phyloP scores from a whole-genome alignment of 495 filamentous ascomycete genomes.

The Poronia punctata region DNA sequence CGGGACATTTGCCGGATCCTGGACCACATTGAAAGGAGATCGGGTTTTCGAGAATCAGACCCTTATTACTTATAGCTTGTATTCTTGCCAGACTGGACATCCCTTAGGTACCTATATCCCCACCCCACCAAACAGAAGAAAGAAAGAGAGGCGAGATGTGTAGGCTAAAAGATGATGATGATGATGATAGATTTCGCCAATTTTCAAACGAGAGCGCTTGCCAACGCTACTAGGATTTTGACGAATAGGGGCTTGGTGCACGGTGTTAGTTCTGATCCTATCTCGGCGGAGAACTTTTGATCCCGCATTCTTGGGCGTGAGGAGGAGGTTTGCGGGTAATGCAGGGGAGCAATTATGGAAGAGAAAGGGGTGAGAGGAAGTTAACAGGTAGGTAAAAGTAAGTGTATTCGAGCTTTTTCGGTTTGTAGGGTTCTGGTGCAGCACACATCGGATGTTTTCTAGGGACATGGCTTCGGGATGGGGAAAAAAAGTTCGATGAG shows the following conservation, averaged over 20 bases:
- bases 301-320: too few species aligned
- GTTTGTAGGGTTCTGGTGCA: too few species aligned
- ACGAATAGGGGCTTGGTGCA: not conserved
- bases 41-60: constrained; percentile 7
- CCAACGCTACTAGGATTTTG: constrained; percentile 1
- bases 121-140: not conserved
- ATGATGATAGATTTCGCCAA: constrained; percentile 3
- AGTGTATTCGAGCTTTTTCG: too few species aligned
- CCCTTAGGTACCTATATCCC: constrained; percentile 1
- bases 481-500: too few species aligned
- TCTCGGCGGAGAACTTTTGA: too few species aligned
- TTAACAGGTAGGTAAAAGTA: too few species aligned
- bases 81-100: constrained; percentile 8
- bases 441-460: too few species aligned
- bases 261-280: constrained; percentile 1
- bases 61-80: not conserved
- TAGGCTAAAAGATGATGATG: not conserved
- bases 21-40: constrained; percentile 2
- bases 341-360: too few species aligned
- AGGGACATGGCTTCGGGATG: too few species aligned
- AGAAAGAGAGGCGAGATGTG: too few species aligned
- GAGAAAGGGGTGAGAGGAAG: too few species aligned
- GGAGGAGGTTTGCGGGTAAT: too few species aligned
- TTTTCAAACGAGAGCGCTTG: not conserved
- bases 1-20: constrained; percentile 4